Conservation (phyloP, 208 protist species). For the Herpetomonas samuelpessoai region DNA sequence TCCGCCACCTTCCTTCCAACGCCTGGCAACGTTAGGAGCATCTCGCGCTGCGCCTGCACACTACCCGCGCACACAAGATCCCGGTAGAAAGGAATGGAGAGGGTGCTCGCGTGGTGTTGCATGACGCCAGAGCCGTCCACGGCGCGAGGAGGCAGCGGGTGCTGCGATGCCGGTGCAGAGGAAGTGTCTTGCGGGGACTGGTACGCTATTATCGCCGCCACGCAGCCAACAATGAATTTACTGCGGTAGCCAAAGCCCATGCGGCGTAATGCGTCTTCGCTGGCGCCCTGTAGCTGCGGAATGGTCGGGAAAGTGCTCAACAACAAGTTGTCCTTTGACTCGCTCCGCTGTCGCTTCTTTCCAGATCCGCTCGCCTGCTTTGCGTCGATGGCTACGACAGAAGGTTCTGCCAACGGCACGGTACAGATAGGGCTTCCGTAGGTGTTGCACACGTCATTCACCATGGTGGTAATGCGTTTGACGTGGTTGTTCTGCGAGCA, state of each 20-base stretch:
- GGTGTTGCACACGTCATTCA: slow-evolving; percentile 33
- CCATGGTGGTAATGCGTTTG: slow-evolving; percentile 59
- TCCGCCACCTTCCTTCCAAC: slow-evolving; percentile 85
- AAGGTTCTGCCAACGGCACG: no score
- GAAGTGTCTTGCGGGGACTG: neutral
- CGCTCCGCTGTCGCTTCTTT: no score
- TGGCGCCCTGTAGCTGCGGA: slow-evolving; percentile 25
- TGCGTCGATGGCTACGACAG: no score
- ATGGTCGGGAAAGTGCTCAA: slow-evolving; percentile 54
- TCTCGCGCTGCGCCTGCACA: slow-evolving; percentile 27
- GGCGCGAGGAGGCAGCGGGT: no score
- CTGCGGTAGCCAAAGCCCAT: slow-evolving; percentile 77
- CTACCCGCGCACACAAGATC: slow-evolving; percentile 21
- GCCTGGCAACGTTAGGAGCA: slow-evolving; percentile 51
- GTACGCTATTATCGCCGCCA: neutral
- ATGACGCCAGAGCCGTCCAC: neutral
- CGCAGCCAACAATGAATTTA: slow-evolving; percentile 52
- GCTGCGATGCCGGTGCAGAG: neutral
- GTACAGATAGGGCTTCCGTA: slow-evolving; percentile 62
- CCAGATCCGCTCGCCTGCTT: no score
- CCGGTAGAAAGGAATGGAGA: slow-evolving; percentile 44
- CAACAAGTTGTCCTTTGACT: no score
- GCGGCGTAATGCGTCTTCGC: slow-evolving; percentile 33
- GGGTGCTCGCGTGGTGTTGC: slow-evolving; percentile 10
- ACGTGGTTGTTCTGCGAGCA: slow-evolving; percentile 88